Percentiles rank a stretch among this genome's conserved stretches.
These are phyloP conservation scores for Eucalyptus regnans DNA, from an alignment of 345 rosid genomes.

Conservation along the genomic window DNA sequence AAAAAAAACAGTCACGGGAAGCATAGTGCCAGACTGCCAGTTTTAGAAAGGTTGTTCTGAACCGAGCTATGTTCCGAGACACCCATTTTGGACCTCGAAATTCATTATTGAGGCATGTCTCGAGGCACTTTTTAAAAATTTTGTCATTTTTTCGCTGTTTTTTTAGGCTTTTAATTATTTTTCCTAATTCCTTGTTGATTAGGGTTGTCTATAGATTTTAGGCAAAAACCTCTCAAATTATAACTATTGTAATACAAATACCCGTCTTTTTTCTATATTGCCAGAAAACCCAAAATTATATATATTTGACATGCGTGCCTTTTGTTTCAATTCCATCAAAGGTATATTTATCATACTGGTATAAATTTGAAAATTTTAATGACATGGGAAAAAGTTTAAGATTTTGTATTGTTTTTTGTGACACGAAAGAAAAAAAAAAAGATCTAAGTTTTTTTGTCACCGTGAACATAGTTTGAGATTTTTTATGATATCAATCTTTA, in stretches of 20 bases:
- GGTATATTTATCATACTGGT: fast-evolving
- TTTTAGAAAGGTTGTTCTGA: neutral
- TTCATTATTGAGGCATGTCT: neutral
- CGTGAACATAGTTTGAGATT: no score
- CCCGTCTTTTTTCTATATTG: neutral
- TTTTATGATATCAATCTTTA: neutral
- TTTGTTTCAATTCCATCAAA: no score
- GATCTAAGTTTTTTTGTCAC: no score
- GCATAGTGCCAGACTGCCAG: neutral
- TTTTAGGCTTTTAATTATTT: neutral
- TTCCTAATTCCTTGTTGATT: neutral
- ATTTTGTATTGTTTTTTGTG: no score
- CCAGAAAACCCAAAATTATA: neutral
- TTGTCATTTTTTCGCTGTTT: neutral
- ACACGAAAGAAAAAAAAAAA: no score
- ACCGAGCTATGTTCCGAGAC: neutral
- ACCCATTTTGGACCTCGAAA: neutral
- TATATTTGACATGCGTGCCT: neutral
- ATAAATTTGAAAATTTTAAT: no score
- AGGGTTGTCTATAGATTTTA: neutral
- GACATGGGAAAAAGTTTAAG: no score
- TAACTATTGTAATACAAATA: neutral
- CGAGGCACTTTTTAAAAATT: neutral
- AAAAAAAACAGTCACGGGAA: no score
- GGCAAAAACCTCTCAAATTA: neutral